phyloP scores from a whole-genome alignment of 257 asterid genomes.

The Perilla frutescens region DNA sequence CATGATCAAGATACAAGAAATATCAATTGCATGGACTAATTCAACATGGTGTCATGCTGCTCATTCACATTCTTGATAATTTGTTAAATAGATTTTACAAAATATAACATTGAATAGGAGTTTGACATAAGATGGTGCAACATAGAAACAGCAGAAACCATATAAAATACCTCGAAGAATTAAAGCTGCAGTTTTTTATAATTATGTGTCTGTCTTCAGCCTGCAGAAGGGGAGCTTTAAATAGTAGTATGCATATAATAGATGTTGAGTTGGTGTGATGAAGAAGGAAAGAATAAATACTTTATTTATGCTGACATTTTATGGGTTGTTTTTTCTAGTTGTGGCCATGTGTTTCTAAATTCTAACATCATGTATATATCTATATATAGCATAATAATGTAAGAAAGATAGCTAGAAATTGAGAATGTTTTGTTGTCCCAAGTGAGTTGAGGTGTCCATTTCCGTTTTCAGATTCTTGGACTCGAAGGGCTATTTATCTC shows the following conservation, averaged over 20 bases:
- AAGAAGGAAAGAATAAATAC: neutral
- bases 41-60: too few relatives aligned
- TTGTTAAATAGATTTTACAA: too few relatives aligned
- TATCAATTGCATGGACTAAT: too few relatives aligned
- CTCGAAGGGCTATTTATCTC: conserved; percentile 37
- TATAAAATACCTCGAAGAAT: conserved; percentile 24
- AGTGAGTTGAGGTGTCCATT: conserved; percentile 41
- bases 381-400: neutral
- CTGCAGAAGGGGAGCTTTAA: conserved; percentile 1
- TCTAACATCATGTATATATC: neutral
- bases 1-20: too few relatives aligned
- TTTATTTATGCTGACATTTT: neutral
- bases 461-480: conserved; percentile 46
- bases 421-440: conserved; percentile 16
- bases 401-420: neutral
- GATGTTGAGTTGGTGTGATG: neutral
- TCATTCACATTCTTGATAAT: too few relatives aligned
- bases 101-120: too few relatives aligned
- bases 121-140: too few relatives aligned
- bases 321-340: neutral
- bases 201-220: neutral
- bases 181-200: neutral
- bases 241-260: neutral
- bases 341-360: neutral
- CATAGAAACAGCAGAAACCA: neutral